These are phyloP conservation scores for Dryadomyces quercus-mongolicae DNA, from an alignment of 2,329 filamentous ascomycete genomes.

Conservation along the genomic window DNA sequence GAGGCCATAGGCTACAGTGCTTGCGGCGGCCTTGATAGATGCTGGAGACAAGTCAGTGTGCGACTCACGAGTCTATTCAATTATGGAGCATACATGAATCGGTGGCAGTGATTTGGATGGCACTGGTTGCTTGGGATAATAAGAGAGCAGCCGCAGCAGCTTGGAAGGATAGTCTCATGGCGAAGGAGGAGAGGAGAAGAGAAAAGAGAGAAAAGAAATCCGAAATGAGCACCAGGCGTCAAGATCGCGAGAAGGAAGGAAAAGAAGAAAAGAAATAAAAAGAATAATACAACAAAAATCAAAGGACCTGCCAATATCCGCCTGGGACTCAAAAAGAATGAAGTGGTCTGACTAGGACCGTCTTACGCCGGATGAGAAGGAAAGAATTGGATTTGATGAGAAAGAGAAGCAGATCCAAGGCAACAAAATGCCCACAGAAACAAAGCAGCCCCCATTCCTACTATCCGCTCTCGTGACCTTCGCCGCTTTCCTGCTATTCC, in stretches of 20 bases:
- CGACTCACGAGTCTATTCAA: neutral
- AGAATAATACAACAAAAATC: neutral
- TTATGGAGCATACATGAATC: neutral
- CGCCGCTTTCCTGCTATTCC: neutral
- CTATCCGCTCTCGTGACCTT: neutral
- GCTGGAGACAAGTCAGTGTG: conserved; percentile 22
- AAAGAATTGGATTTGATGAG: neutral
- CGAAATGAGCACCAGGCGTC: neutral
- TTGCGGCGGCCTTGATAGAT: conserved; percentile 36
- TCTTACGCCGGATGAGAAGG: neutral
- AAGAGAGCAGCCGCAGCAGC: conserved; percentile 10
- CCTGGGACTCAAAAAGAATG: neutral
- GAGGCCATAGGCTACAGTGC: conserved; percentile 24
- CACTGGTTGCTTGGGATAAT: conserved; percentile 8
- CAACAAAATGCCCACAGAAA: too few relatives aligned
- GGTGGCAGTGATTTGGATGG: conserved; percentile 7
- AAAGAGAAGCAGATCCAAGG: too few relatives aligned
- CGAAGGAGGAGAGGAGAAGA: neutral
- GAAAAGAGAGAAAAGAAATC: conserved; percentile 7
- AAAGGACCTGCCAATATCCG: neutral
- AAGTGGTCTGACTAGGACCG: neutral
- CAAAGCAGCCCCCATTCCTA: too few relatives aligned
- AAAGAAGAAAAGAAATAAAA: neutral
- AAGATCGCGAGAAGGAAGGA: neutral
- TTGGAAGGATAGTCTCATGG: neutral